These are phyloP conservation scores for Heracleum sosnowskyi DNA, from an alignment of 129 eudicot species.

Conservation along the genomic window DNA sequence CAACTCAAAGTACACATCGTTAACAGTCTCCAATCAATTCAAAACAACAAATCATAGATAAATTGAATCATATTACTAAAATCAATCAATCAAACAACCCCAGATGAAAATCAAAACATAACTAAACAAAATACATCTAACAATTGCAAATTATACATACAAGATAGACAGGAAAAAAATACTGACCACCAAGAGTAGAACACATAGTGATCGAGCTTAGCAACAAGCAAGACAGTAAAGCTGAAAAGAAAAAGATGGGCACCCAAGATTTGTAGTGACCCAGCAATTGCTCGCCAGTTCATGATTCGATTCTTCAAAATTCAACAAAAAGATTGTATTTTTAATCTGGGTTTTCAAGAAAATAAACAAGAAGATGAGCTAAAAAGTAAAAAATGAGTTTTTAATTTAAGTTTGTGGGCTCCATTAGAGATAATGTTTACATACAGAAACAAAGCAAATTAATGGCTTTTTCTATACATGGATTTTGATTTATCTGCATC, in stretches of 20 bases:
- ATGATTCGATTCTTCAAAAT: background rate
- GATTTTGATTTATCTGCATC: background rate
- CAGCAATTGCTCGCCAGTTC: slow-evolving; percentile 14
- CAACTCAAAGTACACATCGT: background rate
- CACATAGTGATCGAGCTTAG: slow-evolving; percentile 9
- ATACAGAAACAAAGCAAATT: background rate
- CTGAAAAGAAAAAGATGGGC: slow-evolving; percentile 9
- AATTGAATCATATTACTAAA: background rate
- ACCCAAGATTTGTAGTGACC: slow-evolving; percentile 4
- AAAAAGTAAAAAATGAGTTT: background rate
- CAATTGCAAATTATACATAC: background rate
- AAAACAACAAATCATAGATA: background rate
- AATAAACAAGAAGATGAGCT: background rate
- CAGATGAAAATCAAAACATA: background rate
- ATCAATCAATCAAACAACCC: background rate
- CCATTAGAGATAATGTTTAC: slow-evolving; percentile 4
- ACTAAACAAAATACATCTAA: background rate
- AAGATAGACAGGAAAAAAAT: background rate
- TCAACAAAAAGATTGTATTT: background rate
- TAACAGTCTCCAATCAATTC: background rate
- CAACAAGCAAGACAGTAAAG: slow-evolving; percentile 1
- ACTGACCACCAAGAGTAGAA: slow-evolving; percentile 14
- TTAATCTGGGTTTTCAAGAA: background rate
- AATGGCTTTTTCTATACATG: background rate
- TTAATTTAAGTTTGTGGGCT: slow-evolving; percentile 1